Evolutionary conservation across 148 eudicot genomes (phyloP).

Genomic region (Heliamphora exappendiculata): DNA sequence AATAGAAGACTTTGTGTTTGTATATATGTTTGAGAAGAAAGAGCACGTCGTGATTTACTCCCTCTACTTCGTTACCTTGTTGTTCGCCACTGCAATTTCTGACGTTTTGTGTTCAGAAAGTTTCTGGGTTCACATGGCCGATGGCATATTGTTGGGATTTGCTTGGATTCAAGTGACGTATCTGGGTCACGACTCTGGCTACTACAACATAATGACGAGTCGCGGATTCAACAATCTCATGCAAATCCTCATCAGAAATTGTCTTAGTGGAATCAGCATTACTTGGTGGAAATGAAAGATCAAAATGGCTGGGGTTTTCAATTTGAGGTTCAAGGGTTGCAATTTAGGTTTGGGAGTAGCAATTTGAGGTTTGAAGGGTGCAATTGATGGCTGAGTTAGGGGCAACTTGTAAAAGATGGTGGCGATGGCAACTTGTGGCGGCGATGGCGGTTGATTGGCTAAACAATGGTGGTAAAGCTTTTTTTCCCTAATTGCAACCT

Average conservation of each 20-base stretch:
- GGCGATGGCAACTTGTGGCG: no score
- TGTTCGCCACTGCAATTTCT: constrained; percentile 35
- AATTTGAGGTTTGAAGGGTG: no score
- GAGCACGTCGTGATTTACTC: constrained; percentile 51
- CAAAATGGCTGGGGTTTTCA: no score
- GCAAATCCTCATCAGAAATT: constrained; percentile 71
- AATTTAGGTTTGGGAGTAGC: no score
- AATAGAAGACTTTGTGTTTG: no score
- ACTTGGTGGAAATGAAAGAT: constrained; percentile 99
- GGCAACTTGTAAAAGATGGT: no score
- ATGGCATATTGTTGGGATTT: constrained; percentile 51
- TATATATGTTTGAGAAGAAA: constrained; percentile 74
- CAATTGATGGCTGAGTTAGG: no score
- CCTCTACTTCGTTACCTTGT: constrained; percentile 25
- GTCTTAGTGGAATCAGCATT: constrained; percentile 91
- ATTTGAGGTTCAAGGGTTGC: no score
- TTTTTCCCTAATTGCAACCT: no score
- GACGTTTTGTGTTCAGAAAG: constrained; percentile 42
- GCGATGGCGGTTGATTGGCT: no score
- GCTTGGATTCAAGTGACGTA: constrained; percentile 72
- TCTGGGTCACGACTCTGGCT: constrained; percentile 94
- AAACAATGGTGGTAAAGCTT: no score
- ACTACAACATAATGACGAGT: constrained; percentile 62
- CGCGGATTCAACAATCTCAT: constrained; percentile 45
- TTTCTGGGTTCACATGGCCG: constrained; percentile 39